Percentiles rank a stretch among this genome's conserved stretches.
Evolutionary conservation across 1,284 basidiomycete genomes (phyloP).

Genomic region (Stygiomarasmius scandens): DNA sequence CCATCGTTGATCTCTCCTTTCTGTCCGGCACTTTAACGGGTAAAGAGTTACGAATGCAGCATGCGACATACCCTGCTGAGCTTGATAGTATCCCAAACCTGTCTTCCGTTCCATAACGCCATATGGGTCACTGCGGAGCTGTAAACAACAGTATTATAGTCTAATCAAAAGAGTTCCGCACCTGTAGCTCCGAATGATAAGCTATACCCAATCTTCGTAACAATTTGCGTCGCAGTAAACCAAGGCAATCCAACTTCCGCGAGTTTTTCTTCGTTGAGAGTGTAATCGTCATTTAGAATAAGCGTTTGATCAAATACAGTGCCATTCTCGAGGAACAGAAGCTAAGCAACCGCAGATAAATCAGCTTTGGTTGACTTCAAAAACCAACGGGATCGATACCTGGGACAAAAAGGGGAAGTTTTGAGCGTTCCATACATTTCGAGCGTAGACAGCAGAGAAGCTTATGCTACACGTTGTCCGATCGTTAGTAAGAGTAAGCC

Average conservation of each 20-base stretch:
- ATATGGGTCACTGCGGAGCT: slow-evolving; percentile 43
- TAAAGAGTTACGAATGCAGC: too few relatives aligned
- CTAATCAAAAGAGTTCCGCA: neutral
- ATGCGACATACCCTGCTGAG: slow-evolving; percentile 31
- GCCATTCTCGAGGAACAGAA: slow-evolving; percentile 37
- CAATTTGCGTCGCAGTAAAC: slow-evolving; percentile 44
- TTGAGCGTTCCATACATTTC: slow-evolving; percentile 45
- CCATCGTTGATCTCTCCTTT: slow-evolving; percentile 42
- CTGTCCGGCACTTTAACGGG: slow-evolving; percentile 16
- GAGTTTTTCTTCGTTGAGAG: slow-evolving; percentile 45
- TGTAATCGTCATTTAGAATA: slow-evolving; percentile 40
- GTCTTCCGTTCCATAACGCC: slow-evolving; percentile 51
- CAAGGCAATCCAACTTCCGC: slow-evolving; percentile 44
- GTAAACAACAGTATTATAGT: neutral
- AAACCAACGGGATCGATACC: slow-evolving; percentile 28
- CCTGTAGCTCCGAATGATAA: slow-evolving; percentile 44
- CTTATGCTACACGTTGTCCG: slow-evolving; percentile 9
- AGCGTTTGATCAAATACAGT: slow-evolving; percentile 32
- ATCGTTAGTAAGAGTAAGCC: too few relatives aligned
- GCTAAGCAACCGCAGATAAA: slow-evolving; percentile 19
- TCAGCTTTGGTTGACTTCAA: slow-evolving; percentile 19
- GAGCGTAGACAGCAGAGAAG: slow-evolving; percentile 38
- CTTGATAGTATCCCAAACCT: slow-evolving; percentile 43
- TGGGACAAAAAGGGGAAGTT: slow-evolving; percentile 55
- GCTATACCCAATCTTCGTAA: slow-evolving; percentile 41